Percentiles rank a stretch among this genome's conserved stretches.
phyloP scores from a whole-genome alignment of 768 basidiomycete genomes.

The Leccinum variicolor region DNA sequence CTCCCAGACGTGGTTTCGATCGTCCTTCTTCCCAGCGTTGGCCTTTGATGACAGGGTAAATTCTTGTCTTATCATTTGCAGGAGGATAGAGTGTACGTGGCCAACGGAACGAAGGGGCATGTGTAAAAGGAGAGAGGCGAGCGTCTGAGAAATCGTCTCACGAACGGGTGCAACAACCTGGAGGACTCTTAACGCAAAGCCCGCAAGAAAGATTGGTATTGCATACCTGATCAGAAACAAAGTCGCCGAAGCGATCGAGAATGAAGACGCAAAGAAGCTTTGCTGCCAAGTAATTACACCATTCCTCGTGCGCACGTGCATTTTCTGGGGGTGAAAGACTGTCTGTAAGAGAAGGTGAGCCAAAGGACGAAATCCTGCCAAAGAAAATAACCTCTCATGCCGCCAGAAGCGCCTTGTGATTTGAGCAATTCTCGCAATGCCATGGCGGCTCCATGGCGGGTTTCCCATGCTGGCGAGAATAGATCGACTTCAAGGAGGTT shows the following conservation, averaged over 20 bases:
- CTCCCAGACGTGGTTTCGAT: slow-evolving; percentile 81
- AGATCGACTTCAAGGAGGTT: slow-evolving; percentile 79
- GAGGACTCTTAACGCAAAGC: background rate
- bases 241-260: slow-evolving; percentile 97
- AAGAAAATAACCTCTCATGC: slow-evolving; percentile 61
- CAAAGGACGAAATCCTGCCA: background rate
- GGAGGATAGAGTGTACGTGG: slow-evolving; percentile 78
- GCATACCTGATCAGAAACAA: slow-evolving; percentile 82
- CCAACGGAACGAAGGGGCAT: slow-evolving; percentile 80
- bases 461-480: slow-evolving; percentile 87
- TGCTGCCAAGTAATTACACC: slow-evolving; percentile 87
- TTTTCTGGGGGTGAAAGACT: slow-evolving; percentile 55
- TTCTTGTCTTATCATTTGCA: slow-evolving; percentile 93
- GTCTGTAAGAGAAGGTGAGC: slow-evolving; percentile 37
- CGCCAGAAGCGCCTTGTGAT: slow-evolving; percentile 75
- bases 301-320: slow-evolving; percentile 66
- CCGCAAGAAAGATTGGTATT: background rate
- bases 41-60: slow-evolving; percentile 47
- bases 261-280: slow-evolving; percentile 88
- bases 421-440: slow-evolving; percentile 87
- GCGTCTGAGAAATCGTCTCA: slow-evolving; percentile 91
- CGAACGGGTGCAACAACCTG: slow-evolving; percentile 93
- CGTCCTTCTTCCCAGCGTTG: slow-evolving; percentile 32
- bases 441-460: slow-evolving; percentile 90
- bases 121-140: slow-evolving; percentile 84